Conservation (phyloP, 2,329 filamentous ascomycete genomes). For the Elsinoe ampelina region DNA sequence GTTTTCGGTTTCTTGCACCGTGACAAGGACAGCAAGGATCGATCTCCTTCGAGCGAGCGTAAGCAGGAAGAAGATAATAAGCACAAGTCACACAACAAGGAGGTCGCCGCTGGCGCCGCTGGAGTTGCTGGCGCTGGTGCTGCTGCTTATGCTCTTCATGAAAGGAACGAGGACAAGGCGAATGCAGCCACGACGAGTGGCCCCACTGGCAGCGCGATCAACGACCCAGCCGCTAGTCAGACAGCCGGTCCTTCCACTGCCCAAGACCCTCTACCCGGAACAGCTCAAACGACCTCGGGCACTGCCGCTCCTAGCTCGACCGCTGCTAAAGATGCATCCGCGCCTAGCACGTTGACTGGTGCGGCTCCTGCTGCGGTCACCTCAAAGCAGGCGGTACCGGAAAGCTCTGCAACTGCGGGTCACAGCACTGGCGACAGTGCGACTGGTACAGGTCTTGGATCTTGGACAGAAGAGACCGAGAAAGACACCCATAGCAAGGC, state of each 20-base stretch:
- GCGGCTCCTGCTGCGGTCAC: slow-evolving; percentile 17
- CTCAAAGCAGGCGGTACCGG: neutral
- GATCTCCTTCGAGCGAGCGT: slow-evolving; percentile 6
- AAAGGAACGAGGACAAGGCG: slow-evolving; percentile 6
- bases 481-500: neutral
- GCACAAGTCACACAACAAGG: slow-evolving; percentile 11
- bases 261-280: neutral
- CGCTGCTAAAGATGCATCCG: slow-evolving; percentile 10
- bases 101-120: slow-evolving; percentile 11
- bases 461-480: neutral
- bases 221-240: slow-evolving; percentile 9
- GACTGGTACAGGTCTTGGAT: neutral
- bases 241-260: neutral
- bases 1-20: slow-evolving; percentile 12
- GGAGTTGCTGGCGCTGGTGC: slow-evolving; percentile 16
- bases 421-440: neutral
- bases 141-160: slow-evolving; percentile 16
- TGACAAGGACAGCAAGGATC: slow-evolving; percentile 10
- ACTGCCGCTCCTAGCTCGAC: slow-evolving; percentile 2
- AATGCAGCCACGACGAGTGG: neutral
- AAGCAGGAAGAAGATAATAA: slow-evolving; percentile 14
- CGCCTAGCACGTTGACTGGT: slow-evolving; percentile 17
- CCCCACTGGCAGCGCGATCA: neutral
- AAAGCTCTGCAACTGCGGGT: neutral
- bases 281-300: neutral